Base-by-base conservation (phyloP, 73 alveolate genomes). In the Blepharisma stoltei region DNA sequence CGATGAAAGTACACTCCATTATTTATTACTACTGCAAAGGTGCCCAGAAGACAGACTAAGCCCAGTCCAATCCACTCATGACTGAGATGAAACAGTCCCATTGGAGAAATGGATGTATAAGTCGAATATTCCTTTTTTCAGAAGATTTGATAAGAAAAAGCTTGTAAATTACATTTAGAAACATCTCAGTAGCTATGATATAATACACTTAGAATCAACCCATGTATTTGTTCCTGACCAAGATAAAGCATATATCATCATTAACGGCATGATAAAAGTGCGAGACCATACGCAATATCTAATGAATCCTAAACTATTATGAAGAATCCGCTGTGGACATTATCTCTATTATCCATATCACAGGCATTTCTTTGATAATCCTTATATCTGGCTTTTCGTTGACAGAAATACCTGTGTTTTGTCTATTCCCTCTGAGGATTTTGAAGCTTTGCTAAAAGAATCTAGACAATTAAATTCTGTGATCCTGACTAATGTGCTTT, bases 61-160 rank as follows among this genome's bases (percentile, higher is more conserved):
- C 41, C 41, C 41, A 32, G 41, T 32, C 41, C 41, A 32, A 32
- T 32, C 41, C 3, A 32, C 41, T 32, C 41, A 32, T 32, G 41
- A 32, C 3, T 32, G 41, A 32, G 41, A 32, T 32, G 41, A 32
- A 32, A 32, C 41, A 32, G 41, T 32, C 3, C 41, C 41, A 32
- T 32, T 32, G 41, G 41, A 32, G 41, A 32, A 32, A 32, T 32
- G 41, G 41, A 32, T 32, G 41, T 18, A 14, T 9, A 60, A 38
- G 46, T 8, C 73, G 2, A 38, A 60, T 60, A 60, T 60, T 60
- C 73, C 73, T n/a, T 60, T 60, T 60, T 60, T 60, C 45, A 60
- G 73, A 60, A n/a, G 73, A 25, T 60, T 60, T 5, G 23, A 25
- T 8, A 8, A n/a, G 14, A 60, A 60, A 25, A n/a, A 60, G 23